A percentile compares a stretch with the other conserved stretches of the same genome.
phyloP scores from a whole-genome alignment of 805 yeast species.

The Helenozyma rhizophorensis region DNA sequence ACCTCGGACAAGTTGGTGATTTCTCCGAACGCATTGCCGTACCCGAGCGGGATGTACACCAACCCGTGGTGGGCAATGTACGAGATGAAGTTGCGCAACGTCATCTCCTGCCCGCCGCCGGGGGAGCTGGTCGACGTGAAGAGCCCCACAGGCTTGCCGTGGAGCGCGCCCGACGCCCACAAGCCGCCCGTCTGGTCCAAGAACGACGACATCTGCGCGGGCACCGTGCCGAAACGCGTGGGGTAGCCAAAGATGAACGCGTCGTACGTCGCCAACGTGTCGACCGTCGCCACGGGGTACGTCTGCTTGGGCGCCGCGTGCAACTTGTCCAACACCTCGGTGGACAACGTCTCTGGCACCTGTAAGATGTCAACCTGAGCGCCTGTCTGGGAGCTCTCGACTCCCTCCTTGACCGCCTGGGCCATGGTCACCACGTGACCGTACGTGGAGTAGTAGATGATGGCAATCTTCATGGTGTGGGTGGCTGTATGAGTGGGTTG shows the following conservation, averaged over 20 bases:
- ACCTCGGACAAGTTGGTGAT: slow-evolving; percentile 55
- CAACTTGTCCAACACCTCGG: slow-evolving; percentile 55
- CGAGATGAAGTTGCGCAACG: slow-evolving; percentile 61
- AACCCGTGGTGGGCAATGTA: slow-evolving; percentile 76
- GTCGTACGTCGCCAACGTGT: slow-evolving; percentile 60
- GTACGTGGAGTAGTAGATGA: slow-evolving; percentile 16
- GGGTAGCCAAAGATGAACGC: slow-evolving; percentile 84
- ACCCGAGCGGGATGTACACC: slow-evolving; percentile 76
- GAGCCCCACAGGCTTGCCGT: slow-evolving; percentile 71
- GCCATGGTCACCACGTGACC: slow-evolving; percentile 17
- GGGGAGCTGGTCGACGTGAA: slow-evolving; percentile 70
- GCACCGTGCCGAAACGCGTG: slow-evolving; percentile 77
- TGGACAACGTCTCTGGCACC: slow-evolving; percentile 72
- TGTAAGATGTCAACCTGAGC: slow-evolving; percentile 63
- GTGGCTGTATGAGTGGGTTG: no score
- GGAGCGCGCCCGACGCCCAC: slow-evolving; percentile 71
- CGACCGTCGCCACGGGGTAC: slow-evolving; percentile 59
- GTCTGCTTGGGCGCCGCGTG: slow-evolving; percentile 63
- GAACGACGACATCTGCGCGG: slow-evolving; percentile 74
- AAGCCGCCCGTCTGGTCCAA: slow-evolving; percentile 75
- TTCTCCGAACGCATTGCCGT: slow-evolving; percentile 51
- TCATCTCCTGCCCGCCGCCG: slow-evolving; percentile 82
- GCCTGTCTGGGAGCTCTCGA: slow-evolving; percentile 11
- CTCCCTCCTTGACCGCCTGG: slow-evolving; percentile 14
- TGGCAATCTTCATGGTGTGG: slow-evolving; percentile 19